Evolutionary conservation across 805 yeast species (phyloP).

Genomic region (Tetrapisispora iriomotensis): DNA sequence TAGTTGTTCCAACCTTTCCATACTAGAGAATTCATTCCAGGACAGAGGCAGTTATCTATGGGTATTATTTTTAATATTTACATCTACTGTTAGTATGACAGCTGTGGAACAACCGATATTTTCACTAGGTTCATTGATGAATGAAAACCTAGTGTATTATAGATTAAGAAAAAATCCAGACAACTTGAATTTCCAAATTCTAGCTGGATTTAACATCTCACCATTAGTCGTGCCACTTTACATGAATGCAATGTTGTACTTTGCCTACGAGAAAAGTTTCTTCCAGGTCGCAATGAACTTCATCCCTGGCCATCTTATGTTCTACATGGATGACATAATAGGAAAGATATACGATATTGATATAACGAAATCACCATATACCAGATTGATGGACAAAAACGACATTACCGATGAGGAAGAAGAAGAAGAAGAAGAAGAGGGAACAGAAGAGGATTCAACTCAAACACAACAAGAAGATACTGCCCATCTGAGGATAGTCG

Average conservation of each 20-base stretch:
- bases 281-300: slow-evolving; percentile 19
- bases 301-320: slow-evolving; percentile 24
- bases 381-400: slow-evolving; percentile 12
- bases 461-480: too few relatives aligned
- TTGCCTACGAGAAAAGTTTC: slow-evolving; percentile 11
- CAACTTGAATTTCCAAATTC: slow-evolving; percentile 12
- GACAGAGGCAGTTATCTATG: slow-evolving; percentile 20
- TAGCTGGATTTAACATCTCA: slow-evolving; percentile 18
- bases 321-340: slow-evolving; percentile 21
- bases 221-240: slow-evolving; percentile 17
- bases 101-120: slow-evolving; percentile 20
- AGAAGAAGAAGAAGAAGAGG: not conserved
- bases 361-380: slow-evolving; percentile 22
- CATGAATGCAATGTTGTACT: slow-evolving; percentile 16
- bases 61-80: slow-evolving; percentile 11
- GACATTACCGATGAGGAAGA: not conserved
- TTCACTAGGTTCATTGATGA: slow-evolving; percentile 20
- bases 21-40: slow-evolving; percentile 20
- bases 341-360: slow-evolving; percentile 21
- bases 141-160: slow-evolving; percentile 23
- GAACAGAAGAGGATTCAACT: not conserved
- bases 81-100: slow-evolving; percentile 15
- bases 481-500: too few relatives aligned
- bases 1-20: slow-evolving; percentile 17
- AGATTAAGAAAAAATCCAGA: slow-evolving; percentile 15